Percentiles rank a stretch among this genome's conserved stretches.
Evolutionary conservation across 2,329 filamentous ascomycete species (phyloP).

Genomic region (Colletotrichum graminicola): DNA sequence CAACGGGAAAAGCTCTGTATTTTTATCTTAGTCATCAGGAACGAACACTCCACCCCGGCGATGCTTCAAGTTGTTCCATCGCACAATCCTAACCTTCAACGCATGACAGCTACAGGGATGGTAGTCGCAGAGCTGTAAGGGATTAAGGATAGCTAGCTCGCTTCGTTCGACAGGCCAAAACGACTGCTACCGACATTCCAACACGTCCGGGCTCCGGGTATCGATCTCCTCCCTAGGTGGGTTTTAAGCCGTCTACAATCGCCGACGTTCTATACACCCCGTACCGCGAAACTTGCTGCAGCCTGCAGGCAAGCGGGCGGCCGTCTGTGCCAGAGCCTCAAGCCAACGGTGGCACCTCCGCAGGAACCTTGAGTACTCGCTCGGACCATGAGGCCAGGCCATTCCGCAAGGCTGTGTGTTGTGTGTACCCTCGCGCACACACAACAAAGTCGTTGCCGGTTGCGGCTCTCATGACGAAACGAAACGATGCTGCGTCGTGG

Average conservation of each 20-base stretch:
- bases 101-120: conserved; percentile 25
- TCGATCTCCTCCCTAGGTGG: too few species aligned
- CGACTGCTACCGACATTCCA: neutral
- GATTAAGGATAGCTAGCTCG: neutral
- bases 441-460: conserved; percentile 16
- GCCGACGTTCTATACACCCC: neutral
- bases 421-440: neutral
- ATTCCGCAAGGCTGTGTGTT: neutral
- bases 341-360: conserved; percentile 17
- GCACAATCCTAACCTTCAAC: conserved; percentile 1
- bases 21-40: neutral
- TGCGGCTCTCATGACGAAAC: conserved; percentile 19
- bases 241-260: too few species aligned
- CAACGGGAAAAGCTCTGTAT: conserved; percentile 15
- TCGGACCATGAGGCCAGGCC: conserved; percentile 22
- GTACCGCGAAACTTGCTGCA: neutral
- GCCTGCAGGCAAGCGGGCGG: neutral
- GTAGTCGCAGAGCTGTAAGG: conserved; percentile 16
- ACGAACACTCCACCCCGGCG: conserved; percentile 1
- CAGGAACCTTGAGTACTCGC: conserved; percentile 20
- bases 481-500: neutral
- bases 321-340: conserved; percentile 26
- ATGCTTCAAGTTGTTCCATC: conserved; percentile 2
- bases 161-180: conserved; percentile 1
- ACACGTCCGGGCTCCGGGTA: too few species aligned